Evolutionary conservation across 768 basidiomycete species (phyloP).

Genomic region (Psilocybe cyanescens): DNA sequence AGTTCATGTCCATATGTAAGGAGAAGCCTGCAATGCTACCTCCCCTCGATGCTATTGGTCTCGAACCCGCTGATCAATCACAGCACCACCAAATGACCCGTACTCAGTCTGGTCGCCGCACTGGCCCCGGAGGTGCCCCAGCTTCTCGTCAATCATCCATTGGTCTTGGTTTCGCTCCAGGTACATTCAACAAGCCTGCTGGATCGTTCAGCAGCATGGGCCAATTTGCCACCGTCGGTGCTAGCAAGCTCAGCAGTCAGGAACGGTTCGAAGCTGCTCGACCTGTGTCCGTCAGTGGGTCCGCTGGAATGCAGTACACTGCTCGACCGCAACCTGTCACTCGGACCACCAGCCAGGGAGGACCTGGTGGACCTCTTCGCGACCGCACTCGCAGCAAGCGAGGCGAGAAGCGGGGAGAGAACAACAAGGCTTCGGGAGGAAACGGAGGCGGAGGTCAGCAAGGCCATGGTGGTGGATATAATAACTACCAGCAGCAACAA

Average conservation of each 20-base stretch:
- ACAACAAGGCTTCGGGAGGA: conserved; percentile 43
- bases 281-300: conserved; percentile 59
- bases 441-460: conserved; percentile 31
- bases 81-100: conserved; percentile 56
- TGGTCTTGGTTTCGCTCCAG: conserved; percentile 39
- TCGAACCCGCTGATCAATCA: conserved; percentile 73
- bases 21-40: conserved; percentile 94
- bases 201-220: conserved; percentile 62
- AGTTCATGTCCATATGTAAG: conserved; percentile 94
- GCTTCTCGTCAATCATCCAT: conserved; percentile 51
- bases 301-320: conserved; percentile 53
- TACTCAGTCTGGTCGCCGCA: conserved; percentile 65
- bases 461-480: conserved; percentile 38
- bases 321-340: conserved; percentile 60
- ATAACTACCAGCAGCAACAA: conserved; percentile 29
- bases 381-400: conserved; percentile 81
- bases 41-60: conserved; percentile 87
- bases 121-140: conserved; percentile 41
- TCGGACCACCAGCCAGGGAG: conserved; percentile 70
- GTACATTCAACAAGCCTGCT: conserved; percentile 53
- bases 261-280: conserved; percentile 64
- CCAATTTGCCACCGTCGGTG: conserved; percentile 57
- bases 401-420: conserved; percentile 75
- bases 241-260: conserved; percentile 66
- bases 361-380: conserved; percentile 52